Evolutionary conservation across 805 yeast species (phyloP).

Genomic region (Kodamaea sagamina): DNA sequence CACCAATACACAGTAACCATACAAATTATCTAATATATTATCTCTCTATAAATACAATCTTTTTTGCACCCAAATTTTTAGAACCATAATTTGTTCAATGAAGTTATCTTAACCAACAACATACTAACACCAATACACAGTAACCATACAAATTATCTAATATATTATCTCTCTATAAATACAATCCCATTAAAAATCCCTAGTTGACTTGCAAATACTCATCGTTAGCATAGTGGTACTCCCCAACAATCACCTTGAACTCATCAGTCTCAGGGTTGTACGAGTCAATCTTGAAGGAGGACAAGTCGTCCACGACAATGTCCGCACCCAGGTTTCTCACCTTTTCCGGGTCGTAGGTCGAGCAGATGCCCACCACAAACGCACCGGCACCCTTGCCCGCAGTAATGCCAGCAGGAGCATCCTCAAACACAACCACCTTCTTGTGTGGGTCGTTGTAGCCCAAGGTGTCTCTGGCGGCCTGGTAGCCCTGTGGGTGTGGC

Average conservation of each 20-base stretch:
- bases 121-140: too few species aligned
- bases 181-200: background rate
- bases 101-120: too few species aligned
- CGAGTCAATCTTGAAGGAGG: conserved; percentile 57
- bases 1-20: too few species aligned
- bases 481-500: conserved; percentile 86
- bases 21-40: background rate
- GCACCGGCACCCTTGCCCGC: conserved; percentile 88
- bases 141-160: too few species aligned
- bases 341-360: conserved; percentile 69
- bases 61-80: too few species aligned
- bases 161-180: conserved; percentile 1
- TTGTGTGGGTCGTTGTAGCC: conserved; percentile 38
- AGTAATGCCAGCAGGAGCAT: conserved; percentile 83
- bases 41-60: too few species aligned
- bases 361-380: conserved; percentile 78
- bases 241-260: conserved; percentile 41
- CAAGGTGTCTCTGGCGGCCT: conserved; percentile 52
- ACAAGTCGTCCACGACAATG: conserved; percentile 75
- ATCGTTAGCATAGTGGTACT: conserved; percentile 46
- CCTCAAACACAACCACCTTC: conserved; percentile 73
- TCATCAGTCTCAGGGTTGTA: conserved; percentile 42
- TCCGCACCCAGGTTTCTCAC: conserved; percentile 78
- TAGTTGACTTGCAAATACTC: conserved; percentile 31
- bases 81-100: too few species aligned